Percentiles rank a stretch among this genome's conserved stretches.
These are phyloP conservation scores for Boeremia exigua DNA, from an alignment of 2,329 filamentous ascomycete species.

Conservation along the genomic window DNA sequence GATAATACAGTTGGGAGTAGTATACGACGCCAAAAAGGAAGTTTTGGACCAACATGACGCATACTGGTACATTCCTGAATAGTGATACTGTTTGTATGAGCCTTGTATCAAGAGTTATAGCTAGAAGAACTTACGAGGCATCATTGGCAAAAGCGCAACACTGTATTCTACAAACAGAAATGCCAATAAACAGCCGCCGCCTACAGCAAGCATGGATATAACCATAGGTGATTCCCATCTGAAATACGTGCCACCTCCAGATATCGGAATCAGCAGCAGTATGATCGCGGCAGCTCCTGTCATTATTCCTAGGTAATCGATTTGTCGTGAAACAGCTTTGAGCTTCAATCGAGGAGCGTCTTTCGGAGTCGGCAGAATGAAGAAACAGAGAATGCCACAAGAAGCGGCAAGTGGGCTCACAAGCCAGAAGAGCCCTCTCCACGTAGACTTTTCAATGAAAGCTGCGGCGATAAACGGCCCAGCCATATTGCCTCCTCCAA, in stretches of 20 bases:
- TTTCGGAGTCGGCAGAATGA: constrained; percentile 47
- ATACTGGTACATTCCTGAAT: constrained; percentile 61
- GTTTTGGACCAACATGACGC: constrained; percentile 63
- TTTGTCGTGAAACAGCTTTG: constrained; percentile 27
- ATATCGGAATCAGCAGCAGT: constrained; percentile 68
- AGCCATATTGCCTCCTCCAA: constrained; percentile 33
- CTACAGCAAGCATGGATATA: constrained; percentile 64
- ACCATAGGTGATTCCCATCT: constrained; percentile 63
- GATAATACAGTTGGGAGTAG: constrained; percentile 65
- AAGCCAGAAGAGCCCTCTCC: constrained; percentile 33
- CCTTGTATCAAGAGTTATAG: background rate
- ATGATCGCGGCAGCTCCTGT: constrained; percentile 63
- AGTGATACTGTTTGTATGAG: constrained; percentile 51
- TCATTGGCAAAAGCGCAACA: constrained; percentile 63
- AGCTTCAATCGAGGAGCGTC: constrained; percentile 53
- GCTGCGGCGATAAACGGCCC: constrained; percentile 36
- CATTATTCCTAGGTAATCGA: constrained; percentile 66
- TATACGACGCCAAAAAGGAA: constrained; percentile 67
- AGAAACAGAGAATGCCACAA: constrained; percentile 19
- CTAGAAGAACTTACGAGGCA: constrained; percentile 52
- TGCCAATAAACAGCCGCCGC: constrained; percentile 52
- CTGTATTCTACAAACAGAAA: constrained; percentile 61
- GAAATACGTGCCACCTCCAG: constrained; percentile 65
- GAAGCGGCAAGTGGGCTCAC: constrained; percentile 24
- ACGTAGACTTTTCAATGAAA: constrained; percentile 27